Percentiles rank a stretch among this genome's conserved stretches.
Conservation (phyloP, 2,329 filamentous ascomycete species). For the Penicillium glabrum region DNA sequence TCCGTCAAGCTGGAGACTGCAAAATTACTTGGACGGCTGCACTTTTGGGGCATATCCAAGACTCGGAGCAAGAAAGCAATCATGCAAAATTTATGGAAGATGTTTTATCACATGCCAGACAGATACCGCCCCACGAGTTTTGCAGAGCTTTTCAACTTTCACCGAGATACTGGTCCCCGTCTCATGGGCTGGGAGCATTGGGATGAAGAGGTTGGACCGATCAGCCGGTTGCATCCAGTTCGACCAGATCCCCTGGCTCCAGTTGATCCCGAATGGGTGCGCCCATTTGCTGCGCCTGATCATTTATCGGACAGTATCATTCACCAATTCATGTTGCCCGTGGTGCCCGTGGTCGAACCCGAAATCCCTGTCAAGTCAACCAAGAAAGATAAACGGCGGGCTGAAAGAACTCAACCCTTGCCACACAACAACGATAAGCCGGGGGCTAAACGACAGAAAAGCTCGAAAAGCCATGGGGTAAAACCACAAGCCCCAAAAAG, state of each 20-base stretch:
- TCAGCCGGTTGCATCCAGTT: constrained; percentile 3
- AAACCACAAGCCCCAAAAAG: too few relatives aligned
- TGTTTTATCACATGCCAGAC: constrained; percentile 26
- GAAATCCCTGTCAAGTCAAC: too few relatives aligned
- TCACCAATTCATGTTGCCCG: not conserved
- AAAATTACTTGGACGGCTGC: constrained; percentile 8
- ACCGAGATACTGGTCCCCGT: constrained; percentile 33
- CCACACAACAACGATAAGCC: too few relatives aligned
- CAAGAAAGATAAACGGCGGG: too few relatives aligned
- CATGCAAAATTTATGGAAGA: constrained; percentile 19
- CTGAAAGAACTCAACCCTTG: too few relatives aligned
- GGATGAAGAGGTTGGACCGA: not conserved
- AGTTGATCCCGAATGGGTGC: not conserved
- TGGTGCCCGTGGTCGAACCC: not conserved
- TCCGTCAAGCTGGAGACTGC: not conserved
- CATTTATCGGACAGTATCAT: not conserved
- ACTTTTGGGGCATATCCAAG: constrained; percentile 29
- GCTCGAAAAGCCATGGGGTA: too few relatives aligned
- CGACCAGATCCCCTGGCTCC: not conserved
- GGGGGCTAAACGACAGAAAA: too few relatives aligned
- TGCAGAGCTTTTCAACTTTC: constrained; percentile 15
- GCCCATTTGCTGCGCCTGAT: constrained; percentile 1
- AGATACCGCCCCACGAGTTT: constrained; percentile 16
- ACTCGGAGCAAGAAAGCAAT: constrained; percentile 1
- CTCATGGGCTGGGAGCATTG: constrained; percentile 21